Evolutionary conservation across 805 yeast species (phyloP).

Genomic region (Pichia kluyveri): DNA sequence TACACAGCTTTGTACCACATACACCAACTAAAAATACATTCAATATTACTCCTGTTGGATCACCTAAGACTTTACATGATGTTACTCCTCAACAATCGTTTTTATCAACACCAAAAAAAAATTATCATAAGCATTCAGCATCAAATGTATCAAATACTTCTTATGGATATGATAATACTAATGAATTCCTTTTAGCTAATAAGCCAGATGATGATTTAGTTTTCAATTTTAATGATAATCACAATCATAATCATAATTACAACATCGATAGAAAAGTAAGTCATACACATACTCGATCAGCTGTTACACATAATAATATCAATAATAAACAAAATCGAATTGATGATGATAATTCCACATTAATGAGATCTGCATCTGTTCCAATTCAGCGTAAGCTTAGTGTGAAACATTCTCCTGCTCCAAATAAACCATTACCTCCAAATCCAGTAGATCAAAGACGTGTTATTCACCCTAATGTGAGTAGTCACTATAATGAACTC

Average conservation of each 20-base stretch:
- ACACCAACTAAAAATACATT: constrained; percentile 9
- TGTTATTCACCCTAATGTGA: not conserved
- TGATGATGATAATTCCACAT: not conserved
- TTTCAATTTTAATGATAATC: not conserved
- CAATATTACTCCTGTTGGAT: constrained; percentile 7
- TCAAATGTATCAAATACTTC: constrained; percentile 1
- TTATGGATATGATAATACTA: not conserved
- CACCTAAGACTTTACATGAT: not conserved
- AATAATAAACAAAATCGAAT: not conserved
- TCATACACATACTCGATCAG: constrained; percentile 9
- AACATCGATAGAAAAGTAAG: not conserved
- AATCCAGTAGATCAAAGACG: not conserved
- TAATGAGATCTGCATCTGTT: constrained; percentile 10
- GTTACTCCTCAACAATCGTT: constrained; percentile 5
- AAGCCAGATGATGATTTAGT: not conserved
- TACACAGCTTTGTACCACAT: constrained; percentile 1
- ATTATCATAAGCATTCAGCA: not conserved
- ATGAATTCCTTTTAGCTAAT: not conserved
- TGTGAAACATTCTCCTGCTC: constrained; percentile 3
- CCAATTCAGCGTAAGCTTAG: constrained; percentile 4
- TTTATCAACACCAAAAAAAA: constrained; percentile 4
- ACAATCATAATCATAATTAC: not conserved
- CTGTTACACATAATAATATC: not conserved
- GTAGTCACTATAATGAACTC: not conserved
- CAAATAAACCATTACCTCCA: constrained; percentile 3